These are phyloP conservation scores for Melocanna baccifera DNA, from an alignment of 176 grass and related monocot genomes.

Conservation along the genomic window DNA sequence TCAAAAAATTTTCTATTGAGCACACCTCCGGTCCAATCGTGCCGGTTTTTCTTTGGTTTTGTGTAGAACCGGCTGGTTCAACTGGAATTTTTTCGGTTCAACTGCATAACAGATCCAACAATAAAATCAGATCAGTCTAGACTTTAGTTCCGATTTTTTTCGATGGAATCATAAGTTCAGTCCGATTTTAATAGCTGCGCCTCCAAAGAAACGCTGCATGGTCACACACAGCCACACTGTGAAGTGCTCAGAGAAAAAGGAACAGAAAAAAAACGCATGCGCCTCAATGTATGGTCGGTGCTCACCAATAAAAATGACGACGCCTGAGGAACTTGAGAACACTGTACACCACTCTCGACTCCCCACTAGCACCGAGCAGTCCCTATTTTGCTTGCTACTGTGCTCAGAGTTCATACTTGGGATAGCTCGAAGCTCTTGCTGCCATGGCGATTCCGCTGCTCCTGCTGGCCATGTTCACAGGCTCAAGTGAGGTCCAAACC, in stretches of 20 bases:
- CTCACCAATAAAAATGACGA: conserved; percentile 30
- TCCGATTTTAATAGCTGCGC: too few species aligned
- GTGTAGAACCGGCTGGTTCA: too few species aligned
- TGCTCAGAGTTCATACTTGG: not conserved
- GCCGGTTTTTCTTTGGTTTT: too few species aligned
- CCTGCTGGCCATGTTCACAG: conserved; percentile 36
- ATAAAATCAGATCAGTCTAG: too few species aligned
- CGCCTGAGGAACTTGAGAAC: not conserved
- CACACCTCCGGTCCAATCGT: too few species aligned
- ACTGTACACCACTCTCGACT: not conserved
- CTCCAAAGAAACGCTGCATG: too few species aligned
- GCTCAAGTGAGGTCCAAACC: conserved; percentile 35
- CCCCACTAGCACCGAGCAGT: conserved; percentile 1
- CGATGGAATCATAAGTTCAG: too few species aligned
- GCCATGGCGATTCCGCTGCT: conserved; percentile 42
- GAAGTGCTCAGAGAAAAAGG: not conserved
- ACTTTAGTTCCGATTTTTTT: too few species aligned
- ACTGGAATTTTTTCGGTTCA: too few species aligned
- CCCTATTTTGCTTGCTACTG: not conserved
- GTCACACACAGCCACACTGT: too few species aligned
- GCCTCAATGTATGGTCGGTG: conserved; percentile 6
- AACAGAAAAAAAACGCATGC: not conserved
- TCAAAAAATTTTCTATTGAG: too few species aligned
- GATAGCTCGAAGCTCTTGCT: conserved; percentile 16
- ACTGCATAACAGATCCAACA: too few species aligned